Conservation (phyloP, 2,329 filamentous ascomycete genomes). For the Tolypocladium guangdongense region DNA sequence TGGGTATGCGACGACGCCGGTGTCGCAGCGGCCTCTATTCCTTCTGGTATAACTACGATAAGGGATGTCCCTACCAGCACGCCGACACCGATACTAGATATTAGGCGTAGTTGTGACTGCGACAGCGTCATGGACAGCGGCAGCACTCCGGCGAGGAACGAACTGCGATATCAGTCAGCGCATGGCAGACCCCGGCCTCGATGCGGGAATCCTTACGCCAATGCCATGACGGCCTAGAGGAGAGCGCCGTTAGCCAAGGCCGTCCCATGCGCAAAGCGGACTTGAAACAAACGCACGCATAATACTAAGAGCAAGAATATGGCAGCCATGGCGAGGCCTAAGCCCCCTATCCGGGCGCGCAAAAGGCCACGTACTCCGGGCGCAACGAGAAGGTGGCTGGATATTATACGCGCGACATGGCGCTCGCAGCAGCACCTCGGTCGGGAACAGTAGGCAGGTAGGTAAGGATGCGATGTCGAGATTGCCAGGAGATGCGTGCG, state of each 20-base stretch:
- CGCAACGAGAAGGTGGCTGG: neutral
- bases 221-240: constrained; percentile 42
- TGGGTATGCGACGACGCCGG: constrained; percentile 31
- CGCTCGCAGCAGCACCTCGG: neutral
- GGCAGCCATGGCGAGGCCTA: constrained; percentile 21
- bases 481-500: neutral
- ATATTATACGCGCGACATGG: neutral
- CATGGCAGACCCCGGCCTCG: neutral
- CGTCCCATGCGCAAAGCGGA: neutral
- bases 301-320: constrained; percentile 28
- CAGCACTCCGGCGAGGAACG: constrained; percentile 84
- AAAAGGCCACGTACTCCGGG: neutral
- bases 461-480: neutral
- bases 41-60: constrained; percentile 95
- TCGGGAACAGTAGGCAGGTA: neutral
- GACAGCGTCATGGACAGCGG: constrained; percentile 84
- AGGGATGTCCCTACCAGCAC: constrained; percentile 90
- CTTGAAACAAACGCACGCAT: constrained; percentile 22
- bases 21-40: constrained; percentile 78
- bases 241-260: neutral
- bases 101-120: constrained; percentile 73
- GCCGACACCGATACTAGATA: constrained; percentile 87
- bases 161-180: constrained; percentile 41
- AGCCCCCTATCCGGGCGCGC: neutral
- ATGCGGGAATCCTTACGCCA: constrained; percentile 35